Evolutionary conservation across 148 eudicot species (phyloP), one percentile per base, ranked within the genome.

Genomic region (Rhododendron mucronatum): DNA sequence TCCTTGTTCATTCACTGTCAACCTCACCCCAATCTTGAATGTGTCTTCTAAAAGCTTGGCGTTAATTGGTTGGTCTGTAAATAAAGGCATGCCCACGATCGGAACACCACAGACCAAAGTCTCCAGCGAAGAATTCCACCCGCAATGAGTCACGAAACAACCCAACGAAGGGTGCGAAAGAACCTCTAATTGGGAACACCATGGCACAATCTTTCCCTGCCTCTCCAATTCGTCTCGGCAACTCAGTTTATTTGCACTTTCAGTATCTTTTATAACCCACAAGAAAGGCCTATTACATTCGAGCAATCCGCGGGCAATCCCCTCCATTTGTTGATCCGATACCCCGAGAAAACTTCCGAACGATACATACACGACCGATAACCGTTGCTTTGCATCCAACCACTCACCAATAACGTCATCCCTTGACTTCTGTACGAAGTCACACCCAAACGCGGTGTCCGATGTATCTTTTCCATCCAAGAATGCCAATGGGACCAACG

Each of bases 331-430:
- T 23, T 77, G 87, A 57, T 82, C 69, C 1, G 90, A 65, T 3
- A 88, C 82, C 30, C 82, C 88, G 1, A 90, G 79, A 0, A 92
- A 47, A 80, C 93, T 91, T 21, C 96, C 94, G 78, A 92, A 92
- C 1, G 96, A 90, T 14, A 92, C 89, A 47, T 93, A 92, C 8
- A 92, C 89, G 0, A 93, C 93, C 0, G 93, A 89, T 0, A 91
- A 88, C 39, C 85, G 76, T 5, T 88, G 83, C 73, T 90, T 89
- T 0, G 90, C 85, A 84, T 91, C 81, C 9, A 93, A 83, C 96
- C 96, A 92, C 10, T 45, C 39, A 37, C 4, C 15, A 28, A 63
- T 23, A 13, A 90, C 47, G 48, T 88, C 91, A 28, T 88, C 90
- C 21, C 41, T 78, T 0, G 90, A 77, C 30, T 67, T 30, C 20